Percentiles rank a stretch among this genome's conserved stretches.
phyloP scores from a whole-genome alignment of 1,284 basidiomycete species.

The Ceratorhiza oryzae-sativae region DNA sequence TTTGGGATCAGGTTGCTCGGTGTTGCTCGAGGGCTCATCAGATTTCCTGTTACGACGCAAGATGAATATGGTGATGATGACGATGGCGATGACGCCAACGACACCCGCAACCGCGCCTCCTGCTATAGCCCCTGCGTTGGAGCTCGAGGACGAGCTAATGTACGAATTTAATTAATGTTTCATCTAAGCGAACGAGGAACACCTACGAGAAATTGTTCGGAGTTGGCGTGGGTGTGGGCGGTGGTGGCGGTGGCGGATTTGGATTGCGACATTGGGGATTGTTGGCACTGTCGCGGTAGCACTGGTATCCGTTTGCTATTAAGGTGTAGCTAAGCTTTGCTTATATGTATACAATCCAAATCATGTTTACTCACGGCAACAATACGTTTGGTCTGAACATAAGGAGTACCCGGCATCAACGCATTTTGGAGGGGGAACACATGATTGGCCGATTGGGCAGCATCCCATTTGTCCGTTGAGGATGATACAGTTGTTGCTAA shows the following conservation, averaged over 20 bases:
- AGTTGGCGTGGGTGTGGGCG: no score
- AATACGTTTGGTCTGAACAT: neutral
- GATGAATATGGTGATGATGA: neutral
- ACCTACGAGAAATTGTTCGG: no score
- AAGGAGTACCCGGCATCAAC: neutral
- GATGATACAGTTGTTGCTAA: conserved; percentile 18
- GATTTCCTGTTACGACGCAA: neutral
- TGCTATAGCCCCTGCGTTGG: conserved; percentile 15
- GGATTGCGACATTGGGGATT: no score
- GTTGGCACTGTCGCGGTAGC: conserved; percentile 23
- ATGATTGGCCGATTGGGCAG: conserved; percentile 22
- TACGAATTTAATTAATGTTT: no score
- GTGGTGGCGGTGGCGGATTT: no score
- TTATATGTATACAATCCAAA: neutral
- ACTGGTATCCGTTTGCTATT: conserved; percentile 6
- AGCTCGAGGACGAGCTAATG: neutral
- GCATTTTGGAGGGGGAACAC: neutral
- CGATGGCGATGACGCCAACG: neutral
- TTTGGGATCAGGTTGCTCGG: neutral
- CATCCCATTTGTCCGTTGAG: conserved; percentile 18
- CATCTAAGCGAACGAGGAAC: neutral
- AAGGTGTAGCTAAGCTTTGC: neutral
- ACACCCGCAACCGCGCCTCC: conserved; percentile 24
- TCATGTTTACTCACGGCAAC: conserved; percentile 14
- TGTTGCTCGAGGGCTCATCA: neutral